Evolutionary conservation across 495 filamentous ascomycete genomes (phyloP).

Genomic region (Xylaria grammica): DNA sequence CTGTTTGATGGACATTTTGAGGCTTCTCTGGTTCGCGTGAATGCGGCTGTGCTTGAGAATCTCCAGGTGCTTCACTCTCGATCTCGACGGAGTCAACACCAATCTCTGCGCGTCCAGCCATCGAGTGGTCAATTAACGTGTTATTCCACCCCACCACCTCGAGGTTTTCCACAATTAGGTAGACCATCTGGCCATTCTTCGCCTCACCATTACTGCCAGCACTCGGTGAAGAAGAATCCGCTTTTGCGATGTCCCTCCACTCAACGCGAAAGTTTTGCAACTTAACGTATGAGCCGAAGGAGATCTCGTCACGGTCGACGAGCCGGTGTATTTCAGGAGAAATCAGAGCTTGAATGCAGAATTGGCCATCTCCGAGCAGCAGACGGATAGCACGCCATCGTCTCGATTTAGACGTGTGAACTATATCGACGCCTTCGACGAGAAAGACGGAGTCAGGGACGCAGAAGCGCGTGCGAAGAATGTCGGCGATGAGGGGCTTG

Average conservation of each 20-base stretch:
- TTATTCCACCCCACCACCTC: constrained; percentile 47
- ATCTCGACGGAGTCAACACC: background rate
- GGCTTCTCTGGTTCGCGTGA: background rate
- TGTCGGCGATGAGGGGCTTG: constrained; percentile 40
- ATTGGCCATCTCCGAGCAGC: constrained; percentile 50
- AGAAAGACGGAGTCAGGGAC: constrained; percentile 49
- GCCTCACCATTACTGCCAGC: background rate
- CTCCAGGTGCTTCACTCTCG: background rate
- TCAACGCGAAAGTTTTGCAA: constrained; percentile 38
- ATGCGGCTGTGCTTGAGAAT: background rate
- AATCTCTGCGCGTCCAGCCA: constrained; percentile 21
- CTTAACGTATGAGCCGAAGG: constrained; percentile 48
- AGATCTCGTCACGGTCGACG: constrained; percentile 43
- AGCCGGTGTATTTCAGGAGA: constrained; percentile 41
- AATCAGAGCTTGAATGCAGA: constrained; percentile 52
- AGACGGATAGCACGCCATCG: constrained; percentile 39
- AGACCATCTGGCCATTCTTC: constrained; percentile 36
- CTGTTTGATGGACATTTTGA: background rate
- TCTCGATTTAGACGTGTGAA: constrained; percentile 31
- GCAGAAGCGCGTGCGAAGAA: constrained; percentile 46
- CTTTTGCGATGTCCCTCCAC: constrained; percentile 18
- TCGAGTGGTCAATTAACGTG: constrained; percentile 32
- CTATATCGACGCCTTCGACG: constrained; percentile 46
- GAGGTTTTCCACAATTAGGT: constrained; percentile 46
- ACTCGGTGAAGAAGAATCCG: background rate